phyloP scores from a whole-genome alignment of 2,329 filamentous ascomycete species.

The Emericellopsis atlantica region DNA sequence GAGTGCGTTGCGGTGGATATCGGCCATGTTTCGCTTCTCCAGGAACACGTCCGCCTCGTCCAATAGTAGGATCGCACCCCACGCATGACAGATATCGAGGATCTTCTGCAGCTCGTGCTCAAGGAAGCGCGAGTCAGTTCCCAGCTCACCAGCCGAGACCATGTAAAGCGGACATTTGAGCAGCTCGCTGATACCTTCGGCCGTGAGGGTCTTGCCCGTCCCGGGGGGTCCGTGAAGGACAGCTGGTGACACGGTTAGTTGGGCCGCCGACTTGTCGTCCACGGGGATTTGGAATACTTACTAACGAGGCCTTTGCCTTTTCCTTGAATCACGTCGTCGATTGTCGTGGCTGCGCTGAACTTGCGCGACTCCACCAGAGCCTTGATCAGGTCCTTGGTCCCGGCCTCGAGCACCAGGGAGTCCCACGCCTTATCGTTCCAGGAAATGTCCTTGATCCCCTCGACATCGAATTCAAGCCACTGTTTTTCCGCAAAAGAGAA shows the following conservation, averaged over 20 bases:
- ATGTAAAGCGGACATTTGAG: slow-evolving; percentile 74
- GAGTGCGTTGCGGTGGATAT: slow-evolving; percentile 74
- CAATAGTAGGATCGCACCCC: slow-evolving; percentile 74
- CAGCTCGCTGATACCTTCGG: slow-evolving; percentile 74
- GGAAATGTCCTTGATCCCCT: slow-evolving; percentile 64
- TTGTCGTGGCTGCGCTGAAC: slow-evolving; percentile 67
- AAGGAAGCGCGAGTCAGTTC: slow-evolving; percentile 61
- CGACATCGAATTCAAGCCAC: slow-evolving; percentile 81
- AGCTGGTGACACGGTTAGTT: slow-evolving; percentile 18
- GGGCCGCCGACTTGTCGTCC: too few species aligned
- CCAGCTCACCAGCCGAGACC: slow-evolving; percentile 70
- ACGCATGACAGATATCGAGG: slow-evolving; percentile 72
- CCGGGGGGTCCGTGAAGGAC: slow-evolving; percentile 79
- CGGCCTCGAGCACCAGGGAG: slow-evolving; percentile 58
- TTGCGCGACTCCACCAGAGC: slow-evolving; percentile 77
- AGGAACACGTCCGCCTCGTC: slow-evolving; percentile 81
- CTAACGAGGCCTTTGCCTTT: slow-evolving; percentile 76
- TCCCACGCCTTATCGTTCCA: slow-evolving; percentile 80
- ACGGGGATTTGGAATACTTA: slow-evolving; percentile 15
- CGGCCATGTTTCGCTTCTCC: slow-evolving; percentile 70
- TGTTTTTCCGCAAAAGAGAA: slow-evolving; percentile 82
- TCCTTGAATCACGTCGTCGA: slow-evolving; percentile 71
- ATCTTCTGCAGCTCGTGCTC: slow-evolving; percentile 73
- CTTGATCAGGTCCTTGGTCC: slow-evolving; percentile 52
- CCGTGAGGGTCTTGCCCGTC: slow-evolving; percentile 80